Percentiles rank a stretch among this genome's conserved stretches.
These are phyloP conservation scores for Paramecium tetraurelia DNA, from an alignment of 73 alveolate genomes.

Conservation along the genomic window DNA sequence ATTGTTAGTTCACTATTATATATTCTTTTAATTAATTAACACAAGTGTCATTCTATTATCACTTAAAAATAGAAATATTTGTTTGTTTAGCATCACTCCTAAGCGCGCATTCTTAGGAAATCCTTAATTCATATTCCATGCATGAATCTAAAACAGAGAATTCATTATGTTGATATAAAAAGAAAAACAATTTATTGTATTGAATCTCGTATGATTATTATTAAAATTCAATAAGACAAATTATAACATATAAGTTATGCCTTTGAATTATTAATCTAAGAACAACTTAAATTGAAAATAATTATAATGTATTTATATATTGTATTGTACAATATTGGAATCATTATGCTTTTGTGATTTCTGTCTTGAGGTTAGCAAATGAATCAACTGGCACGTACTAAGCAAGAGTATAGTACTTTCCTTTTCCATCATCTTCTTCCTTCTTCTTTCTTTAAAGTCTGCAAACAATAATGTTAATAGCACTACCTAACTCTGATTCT, in stretches of 20 bases:
- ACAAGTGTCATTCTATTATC: neutral
- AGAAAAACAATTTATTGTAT: no score
- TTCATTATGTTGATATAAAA: no score
- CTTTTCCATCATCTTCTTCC: conserved; percentile 91
- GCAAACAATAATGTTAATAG: neutral
- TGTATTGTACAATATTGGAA: neutral
- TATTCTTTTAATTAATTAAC: neutral
- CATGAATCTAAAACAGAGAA: no score
- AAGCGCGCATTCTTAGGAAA: neutral
- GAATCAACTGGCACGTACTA: conserved; percentile 88
- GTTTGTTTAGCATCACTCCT: neutral
- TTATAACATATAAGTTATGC: neutral
- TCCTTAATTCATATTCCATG: neutral
- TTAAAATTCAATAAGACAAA: neutral
- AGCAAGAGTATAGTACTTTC: conserved; percentile 89
- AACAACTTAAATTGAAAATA: neutral
- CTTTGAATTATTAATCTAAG: neutral
- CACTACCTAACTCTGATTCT: conserved; percentile 82
- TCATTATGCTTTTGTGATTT: conserved; percentile 71
- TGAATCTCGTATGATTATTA: neutral
- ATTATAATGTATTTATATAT: neutral
- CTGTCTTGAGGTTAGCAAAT: conserved; percentile 83
- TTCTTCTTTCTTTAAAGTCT: conserved; percentile 84
- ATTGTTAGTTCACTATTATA: neutral
- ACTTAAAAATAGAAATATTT: neutral